Conservation (phyloP, 805 yeast genomes). For the Yamadazyma akitaensis region DNA sequence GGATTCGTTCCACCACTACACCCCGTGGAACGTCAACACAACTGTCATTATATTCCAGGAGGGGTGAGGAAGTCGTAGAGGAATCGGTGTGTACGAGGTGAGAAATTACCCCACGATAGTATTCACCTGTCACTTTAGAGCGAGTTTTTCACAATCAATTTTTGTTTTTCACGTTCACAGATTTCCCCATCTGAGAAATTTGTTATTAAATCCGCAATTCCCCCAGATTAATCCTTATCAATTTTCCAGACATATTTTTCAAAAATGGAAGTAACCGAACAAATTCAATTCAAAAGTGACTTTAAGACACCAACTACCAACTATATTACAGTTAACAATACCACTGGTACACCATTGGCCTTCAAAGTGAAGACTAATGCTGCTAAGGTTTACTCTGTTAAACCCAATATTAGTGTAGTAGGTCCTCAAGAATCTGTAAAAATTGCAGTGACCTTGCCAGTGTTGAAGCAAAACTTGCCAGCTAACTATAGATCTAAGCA, state of each 20-base stretch:
- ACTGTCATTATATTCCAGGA: background rate
- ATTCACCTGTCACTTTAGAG: too few species aligned
- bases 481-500: slow-evolving; percentile 79
- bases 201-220: background rate
- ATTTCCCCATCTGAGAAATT: background rate
- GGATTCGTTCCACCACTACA: background rate
- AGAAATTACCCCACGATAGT: background rate
- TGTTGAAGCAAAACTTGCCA: slow-evolving; percentile 69
- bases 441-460: slow-evolving; percentile 82
- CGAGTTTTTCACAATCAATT: background rate
- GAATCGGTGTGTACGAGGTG: background rate
- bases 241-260: background rate
- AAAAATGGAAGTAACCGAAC: slow-evolving; percentile 12
- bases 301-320: slow-evolving; percentile 70
- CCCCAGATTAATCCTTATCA: background rate
- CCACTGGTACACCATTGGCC: slow-evolving; percentile 60
- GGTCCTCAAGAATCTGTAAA: slow-evolving; percentile 69
- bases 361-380: slow-evolving; percentile 98
- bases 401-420: slow-evolving; percentile 86
- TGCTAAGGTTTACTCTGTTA: slow-evolving; percentile 90
- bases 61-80: background rate
- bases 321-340: slow-evolving; percentile 50
- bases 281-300: slow-evolving; percentile 50
- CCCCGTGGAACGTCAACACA: background rate
- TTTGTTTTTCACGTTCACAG: background rate